Evolutionary conservation across 2,329 filamentous ascomycete genomes (phyloP).

Genomic region (Colletotrichum paranaense): DNA sequence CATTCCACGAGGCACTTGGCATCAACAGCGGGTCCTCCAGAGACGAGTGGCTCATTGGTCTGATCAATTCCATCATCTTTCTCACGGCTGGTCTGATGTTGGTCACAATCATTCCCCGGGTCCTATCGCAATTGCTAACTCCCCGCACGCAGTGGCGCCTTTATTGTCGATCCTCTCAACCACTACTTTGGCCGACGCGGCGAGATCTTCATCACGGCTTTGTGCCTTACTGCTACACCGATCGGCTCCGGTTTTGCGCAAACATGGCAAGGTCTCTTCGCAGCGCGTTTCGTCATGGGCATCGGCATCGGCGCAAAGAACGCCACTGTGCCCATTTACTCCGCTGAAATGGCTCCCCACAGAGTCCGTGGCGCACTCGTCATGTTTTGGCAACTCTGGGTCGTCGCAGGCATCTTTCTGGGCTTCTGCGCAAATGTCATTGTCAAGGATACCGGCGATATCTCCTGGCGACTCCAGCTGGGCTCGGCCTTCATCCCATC

Average conservation of each 20-base stretch:
- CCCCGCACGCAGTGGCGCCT: slow-evolving; percentile 60
- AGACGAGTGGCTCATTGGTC: slow-evolving; percentile 66
- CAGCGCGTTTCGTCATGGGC: slow-evolving; percentile 74
- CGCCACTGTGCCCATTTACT: slow-evolving; percentile 76
- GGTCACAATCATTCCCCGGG: no score
- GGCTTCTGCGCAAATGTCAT: slow-evolving; percentile 66
- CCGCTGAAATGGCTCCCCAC: slow-evolving; percentile 77
- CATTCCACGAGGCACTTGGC: slow-evolving; percentile 62
- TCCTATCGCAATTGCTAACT: no score
- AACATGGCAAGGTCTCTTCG: slow-evolving; percentile 74
- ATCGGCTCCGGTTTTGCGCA: slow-evolving; percentile 70
- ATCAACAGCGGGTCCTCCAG: slow-evolving; percentile 48
- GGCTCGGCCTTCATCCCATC: slow-evolving; percentile 67
- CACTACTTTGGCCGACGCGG: slow-evolving; percentile 73
- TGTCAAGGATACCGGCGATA: slow-evolving; percentile 61
- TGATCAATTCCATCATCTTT: slow-evolving; percentile 60
- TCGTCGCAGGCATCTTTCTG: slow-evolving; percentile 54
- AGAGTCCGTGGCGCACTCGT: slow-evolving; percentile 79
- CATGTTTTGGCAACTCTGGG: slow-evolving; percentile 62
- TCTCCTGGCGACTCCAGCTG: slow-evolving; percentile 72
- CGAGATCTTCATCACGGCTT: slow-evolving; percentile 73
- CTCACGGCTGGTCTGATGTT: slow-evolving; percentile 34
- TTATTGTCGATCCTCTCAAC: slow-evolving; percentile 75
- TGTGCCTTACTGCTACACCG: slow-evolving; percentile 67
- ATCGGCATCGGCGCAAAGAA: slow-evolving; percentile 77